Base-by-base conservation (phyloP, 768 basidiomycete genomes). In the Pluteus cervinus region DNA sequence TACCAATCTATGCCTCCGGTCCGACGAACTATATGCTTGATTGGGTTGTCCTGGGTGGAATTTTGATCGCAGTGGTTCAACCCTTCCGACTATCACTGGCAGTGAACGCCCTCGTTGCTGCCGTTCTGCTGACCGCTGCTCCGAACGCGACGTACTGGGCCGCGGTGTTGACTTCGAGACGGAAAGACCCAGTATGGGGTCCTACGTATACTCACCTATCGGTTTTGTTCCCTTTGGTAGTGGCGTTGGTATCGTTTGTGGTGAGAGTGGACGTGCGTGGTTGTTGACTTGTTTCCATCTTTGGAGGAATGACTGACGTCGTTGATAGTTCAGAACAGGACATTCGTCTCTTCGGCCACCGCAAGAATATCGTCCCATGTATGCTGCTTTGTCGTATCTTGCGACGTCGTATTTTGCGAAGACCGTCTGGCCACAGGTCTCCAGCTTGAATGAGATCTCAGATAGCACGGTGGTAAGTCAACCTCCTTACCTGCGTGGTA, bases 71-170 rank as follows among this genome's bases (percentile, higher is more conserved):
- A 4, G 63, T 66, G 14, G 36, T 68, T 16, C 57, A 67, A 15
- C 62, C 75, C 1, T 58, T 63, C 41, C 53, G 50, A 21, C 53
- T 74, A 14, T 50, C 59, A 14, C 40, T 43, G 9, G 54, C 50
- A 21, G 43, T 49, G 36, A 61, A 52, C 36, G 54, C 61, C 41
- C 40, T 66, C n/a, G 52, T 55, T 41, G 60, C 71, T 26, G 69
- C 65, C 14, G 37, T 63, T 7, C 51, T 66, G 20, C 53, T 76
- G 24, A 61, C 69, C 33, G 39, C 62, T 33, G 65, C 76, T 20
- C 80, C 86, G 1, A 71, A 75, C 47, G 67, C 76, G n/a, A 74
- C 75, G 4, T 84, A 86, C 48, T 85, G 76, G 75, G 58, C 74
- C 15, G 72, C 77, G 22, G 69, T 73, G 16, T 71, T 67, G 59